Percentiles rank a stretch among this genome's conserved stretches.
Conservation (phyloP, 306 rosid genomes). For the Prunus campanulata region DNA sequence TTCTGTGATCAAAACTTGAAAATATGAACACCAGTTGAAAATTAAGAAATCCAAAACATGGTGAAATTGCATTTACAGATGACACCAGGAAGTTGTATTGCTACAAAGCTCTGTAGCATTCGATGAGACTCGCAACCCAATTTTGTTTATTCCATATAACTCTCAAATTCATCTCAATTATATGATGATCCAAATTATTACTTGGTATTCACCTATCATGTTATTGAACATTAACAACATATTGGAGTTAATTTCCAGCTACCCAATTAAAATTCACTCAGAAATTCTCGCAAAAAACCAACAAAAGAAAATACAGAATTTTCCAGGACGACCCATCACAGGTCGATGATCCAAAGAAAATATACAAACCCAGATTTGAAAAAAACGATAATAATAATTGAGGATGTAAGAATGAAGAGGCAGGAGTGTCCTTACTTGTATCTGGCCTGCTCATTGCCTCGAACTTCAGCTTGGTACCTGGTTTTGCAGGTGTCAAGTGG, state of each 20-base stretch:
- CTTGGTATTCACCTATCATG: neutral
- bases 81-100: neutral
- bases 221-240: neutral
- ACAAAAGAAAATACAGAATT: neutral
- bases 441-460: slow-evolving; percentile 56
- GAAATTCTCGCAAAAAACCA: neutral
- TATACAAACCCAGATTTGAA: slow-evolving; percentile 1
- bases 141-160: no score
- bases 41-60: neutral
- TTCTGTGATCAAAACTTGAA: neutral
- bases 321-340: neutral
- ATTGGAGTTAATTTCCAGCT: neutral
- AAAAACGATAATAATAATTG: neutral
- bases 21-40: neutral
- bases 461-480: slow-evolving; percentile 90
- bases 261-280: neutral
- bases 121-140: neutral
- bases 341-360: neutral
- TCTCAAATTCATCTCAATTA: neutral
- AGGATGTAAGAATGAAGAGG: neutral
- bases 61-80: neutral
- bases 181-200: neutral
- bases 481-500: slow-evolving; percentile 97
- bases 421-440: slow-evolving; percentile 47
- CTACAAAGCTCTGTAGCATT: neutral